Evolutionary conservation across 345 rosid species (phyloP).

Genomic region (Heritiera fomes): DNA sequence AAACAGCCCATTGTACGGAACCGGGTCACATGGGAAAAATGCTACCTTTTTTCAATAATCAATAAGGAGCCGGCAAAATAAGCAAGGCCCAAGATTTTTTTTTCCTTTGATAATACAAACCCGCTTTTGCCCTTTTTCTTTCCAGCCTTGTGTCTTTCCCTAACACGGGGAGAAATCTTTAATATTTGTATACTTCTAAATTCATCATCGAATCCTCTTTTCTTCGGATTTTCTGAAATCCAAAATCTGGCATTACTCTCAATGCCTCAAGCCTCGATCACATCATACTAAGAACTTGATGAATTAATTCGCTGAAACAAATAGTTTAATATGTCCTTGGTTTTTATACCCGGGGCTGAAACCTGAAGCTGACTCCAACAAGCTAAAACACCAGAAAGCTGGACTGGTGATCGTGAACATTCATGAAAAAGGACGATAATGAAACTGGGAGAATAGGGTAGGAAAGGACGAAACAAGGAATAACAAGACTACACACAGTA

Average conservation of each 20-base stretch:
- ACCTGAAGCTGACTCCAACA: not conserved
- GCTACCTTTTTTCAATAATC: not conserved
- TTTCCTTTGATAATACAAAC: not conserved
- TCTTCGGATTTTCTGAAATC: not conserved
- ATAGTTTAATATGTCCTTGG: not conserved
- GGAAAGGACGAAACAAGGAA: not conserved
- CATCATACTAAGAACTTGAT: not conserved
- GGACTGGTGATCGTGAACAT: not conserved
- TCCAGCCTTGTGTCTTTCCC: not conserved
- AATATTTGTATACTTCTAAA: not conserved
- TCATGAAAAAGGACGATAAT: not conserved
- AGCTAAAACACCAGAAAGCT: not conserved
- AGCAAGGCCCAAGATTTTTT: not conserved
- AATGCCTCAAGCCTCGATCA: not conserved
- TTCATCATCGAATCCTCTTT: not conserved
- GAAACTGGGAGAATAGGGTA: not conserved
- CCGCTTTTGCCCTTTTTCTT: not conserved
- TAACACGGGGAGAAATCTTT: not conserved
- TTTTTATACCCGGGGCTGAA: not conserved
- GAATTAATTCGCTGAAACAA: not conserved
- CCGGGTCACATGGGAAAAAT: slow-evolving; percentile 3
- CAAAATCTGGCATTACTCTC: not conserved
- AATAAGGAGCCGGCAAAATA: not conserved
- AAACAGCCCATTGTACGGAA: slow-evolving; percentile 18
- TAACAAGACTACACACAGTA: not conserved